A percentile compares a stretch with the other conserved stretches of the same genome.
These are phyloP conservation scores for Knoxia roxburghii DNA, from an alignment of 257 asterid species.

Conservation along the genomic window DNA sequence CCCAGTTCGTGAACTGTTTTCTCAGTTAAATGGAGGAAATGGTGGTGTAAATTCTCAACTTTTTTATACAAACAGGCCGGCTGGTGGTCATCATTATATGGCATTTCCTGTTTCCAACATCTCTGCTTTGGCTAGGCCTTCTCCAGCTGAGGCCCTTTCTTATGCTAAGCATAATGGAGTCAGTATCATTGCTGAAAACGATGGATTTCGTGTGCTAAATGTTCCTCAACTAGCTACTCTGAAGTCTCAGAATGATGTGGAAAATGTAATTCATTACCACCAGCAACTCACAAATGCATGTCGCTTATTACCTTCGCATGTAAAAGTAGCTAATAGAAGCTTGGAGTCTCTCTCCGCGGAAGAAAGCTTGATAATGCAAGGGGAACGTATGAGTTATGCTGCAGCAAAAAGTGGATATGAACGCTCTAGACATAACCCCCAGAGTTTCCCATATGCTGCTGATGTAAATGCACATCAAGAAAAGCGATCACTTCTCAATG, in stretches of 20 bases:
- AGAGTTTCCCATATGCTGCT: conserved; percentile 25
- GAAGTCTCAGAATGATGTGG: conserved; percentile 25
- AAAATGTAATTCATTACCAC: conserved; percentile 25
- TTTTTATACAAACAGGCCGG: conserved; percentile 22
- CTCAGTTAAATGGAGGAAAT: conserved; percentile 28
- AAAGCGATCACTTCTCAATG: conserved; percentile 31
- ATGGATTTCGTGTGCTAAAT: conserved; percentile 24
- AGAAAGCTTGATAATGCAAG: conserved; percentile 49
- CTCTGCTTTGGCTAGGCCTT: conserved; percentile 27
- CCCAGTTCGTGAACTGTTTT: conserved; percentile 15
- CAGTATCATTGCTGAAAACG: conserved; percentile 26
- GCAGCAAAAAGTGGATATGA: conserved; percentile 30
- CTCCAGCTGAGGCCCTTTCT: conserved; percentile 21
- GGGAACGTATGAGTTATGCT: conserved; percentile 32
- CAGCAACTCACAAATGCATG: conserved; percentile 27
- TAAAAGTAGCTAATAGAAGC: conserved; percentile 33
- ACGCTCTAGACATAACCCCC: conserved; percentile 18
- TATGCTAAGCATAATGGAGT: conserved; percentile 32
- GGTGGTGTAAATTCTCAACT: conserved; percentile 27
- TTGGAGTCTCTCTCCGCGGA: conserved; percentile 34
- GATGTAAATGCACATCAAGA: conserved; percentile 31
- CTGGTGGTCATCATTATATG: conserved; percentile 22
- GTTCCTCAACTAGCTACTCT: conserved; percentile 25
- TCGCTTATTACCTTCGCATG: conserved; percentile 25
- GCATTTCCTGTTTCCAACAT: conserved; percentile 30